Percentiles rank a stretch among this genome's conserved stretches.
These are phyloP conservation scores for Chaetothyriales sp. DNA, from an alignment of 2,329 filamentous ascomycete genomes.

Conservation along the genomic window DNA sequence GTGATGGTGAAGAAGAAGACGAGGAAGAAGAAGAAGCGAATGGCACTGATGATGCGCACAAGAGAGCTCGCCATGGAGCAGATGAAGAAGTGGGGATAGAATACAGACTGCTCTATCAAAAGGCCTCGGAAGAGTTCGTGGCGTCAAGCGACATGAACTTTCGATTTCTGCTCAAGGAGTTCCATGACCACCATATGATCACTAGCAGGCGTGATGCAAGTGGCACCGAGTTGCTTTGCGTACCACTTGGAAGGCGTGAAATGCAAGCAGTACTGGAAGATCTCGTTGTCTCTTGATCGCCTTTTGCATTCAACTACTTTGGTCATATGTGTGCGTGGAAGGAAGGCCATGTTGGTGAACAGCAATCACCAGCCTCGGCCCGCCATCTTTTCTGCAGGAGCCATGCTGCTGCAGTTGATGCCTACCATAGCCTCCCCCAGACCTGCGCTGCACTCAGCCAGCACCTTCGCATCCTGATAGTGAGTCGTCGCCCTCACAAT, in stretches of 20 bases:
- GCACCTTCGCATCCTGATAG: conserved; percentile 68
- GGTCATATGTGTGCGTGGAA: neutral
- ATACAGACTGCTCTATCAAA: conserved; percentile 84
- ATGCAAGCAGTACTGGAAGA: conserved; percentile 82
- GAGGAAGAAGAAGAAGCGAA: conserved; percentile 15
- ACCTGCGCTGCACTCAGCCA: conserved; percentile 76
- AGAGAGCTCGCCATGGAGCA: conserved; percentile 5
- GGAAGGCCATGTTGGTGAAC: neutral
- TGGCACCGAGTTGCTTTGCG: conserved; percentile 71
- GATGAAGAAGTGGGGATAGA: conserved; percentile 54
- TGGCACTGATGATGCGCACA: conserved; percentile 17
- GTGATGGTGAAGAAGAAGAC: conserved; percentile 20
- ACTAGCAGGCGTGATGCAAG: conserved; percentile 72
- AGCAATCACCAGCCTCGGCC: conserved; percentile 62
- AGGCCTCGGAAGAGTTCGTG: conserved; percentile 91
- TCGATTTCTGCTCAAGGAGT: conserved; percentile 85
- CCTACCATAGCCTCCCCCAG: conserved; percentile 98
- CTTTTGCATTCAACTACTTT: neutral
- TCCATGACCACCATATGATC: conserved; percentile 97
- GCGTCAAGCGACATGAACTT: conserved; percentile 95
- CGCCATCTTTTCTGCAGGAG: conserved; percentile 67
- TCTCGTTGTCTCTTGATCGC: conserved; percentile 24
- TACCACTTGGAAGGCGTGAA: conserved; percentile 79
- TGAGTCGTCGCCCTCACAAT: conserved; percentile 93
- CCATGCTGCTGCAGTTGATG: conserved; percentile 71